Base-by-base conservation (phyloP, 441 rosid species). In the Macaranga tanarius region DNA sequence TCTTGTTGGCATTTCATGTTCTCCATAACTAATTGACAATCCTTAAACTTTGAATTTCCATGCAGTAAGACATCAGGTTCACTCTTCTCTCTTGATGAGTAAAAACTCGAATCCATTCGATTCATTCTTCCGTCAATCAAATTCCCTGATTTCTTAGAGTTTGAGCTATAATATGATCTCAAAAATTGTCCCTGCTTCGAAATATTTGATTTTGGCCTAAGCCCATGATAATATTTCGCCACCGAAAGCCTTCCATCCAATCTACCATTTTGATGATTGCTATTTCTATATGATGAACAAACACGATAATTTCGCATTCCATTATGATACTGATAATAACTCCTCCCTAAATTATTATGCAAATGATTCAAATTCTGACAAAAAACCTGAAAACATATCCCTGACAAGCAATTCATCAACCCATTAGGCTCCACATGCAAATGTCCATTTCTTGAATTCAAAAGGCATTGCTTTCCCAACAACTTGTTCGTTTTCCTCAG, bases 381-480 rank as follows among this genome's bases (percentile, higher is more conserved):
- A 44, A 62, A 62, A 20, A 64, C 67, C 58, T 7, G 38, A 31
- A 31, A 31, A 31, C 5, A 31, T 31, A 51, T 38, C 67, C 74
- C 45, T 3, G 52, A 7, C 22, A 71, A 47, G 47, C 61, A 48
- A 54, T 55, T 66, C 19, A 44, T 3, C 34, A 58, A 38, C 22
- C 67, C 16, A 65, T 76, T 56, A 22, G 19, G 31, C 42, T 65
- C 58, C 57, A 74, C 65, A 2, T 38, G 4, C 45, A 71, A 44
- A 78, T 80, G 77, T 47, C 64, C 71, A 57, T 80, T 64, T 52
- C 67, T 77, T 10, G 71, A 80, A 7, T 69, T 77, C 72, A 77
- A 59, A 9, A 80, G 86, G 22, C 12, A 17, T 52, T 4, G 11
- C 0, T 22, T 22, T 5, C 28, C n/a, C n/a, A 22, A 59, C 59